Conservation (phyloP, 768 basidiomycete genomes). For the Tephrocybe sp. region DNA sequence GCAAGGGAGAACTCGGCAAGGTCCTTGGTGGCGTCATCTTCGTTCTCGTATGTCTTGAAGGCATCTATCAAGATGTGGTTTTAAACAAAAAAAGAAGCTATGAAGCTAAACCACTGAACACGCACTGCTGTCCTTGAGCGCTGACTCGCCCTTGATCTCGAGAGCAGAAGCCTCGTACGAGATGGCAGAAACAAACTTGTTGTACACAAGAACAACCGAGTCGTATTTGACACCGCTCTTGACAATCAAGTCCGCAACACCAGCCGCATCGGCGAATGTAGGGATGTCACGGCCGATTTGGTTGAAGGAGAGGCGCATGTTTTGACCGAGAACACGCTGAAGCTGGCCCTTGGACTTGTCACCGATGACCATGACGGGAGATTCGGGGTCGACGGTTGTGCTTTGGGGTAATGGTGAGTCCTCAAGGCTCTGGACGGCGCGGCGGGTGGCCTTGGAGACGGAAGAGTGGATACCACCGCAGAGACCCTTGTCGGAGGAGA, state of each 20-base stretch:
- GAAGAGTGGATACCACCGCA: conserved; percentile 99
- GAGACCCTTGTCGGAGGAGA: conserved; percentile 98
- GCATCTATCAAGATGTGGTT: conserved; percentile 46
- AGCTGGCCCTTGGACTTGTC: conserved; percentile 98
- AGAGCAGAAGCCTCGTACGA: conserved; percentile 80
- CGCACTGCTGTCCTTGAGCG: conserved; percentile 78
- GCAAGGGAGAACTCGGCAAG: conserved; percentile 94
- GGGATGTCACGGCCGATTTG: conserved; percentile 98
- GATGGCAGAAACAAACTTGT: conserved; percentile 85
- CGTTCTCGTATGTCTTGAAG: conserved; percentile 96
- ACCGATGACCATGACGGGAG: conserved; percentile 83
- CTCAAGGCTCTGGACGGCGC: conserved; percentile 53
- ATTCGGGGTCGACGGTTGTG: conserved; percentile 51
- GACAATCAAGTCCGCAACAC: conserved; percentile 89
- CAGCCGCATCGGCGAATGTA: conserved; percentile 93
- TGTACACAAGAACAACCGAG: conserved; percentile 76
- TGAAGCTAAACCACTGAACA: conserved; percentile 16
- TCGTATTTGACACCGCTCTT: conserved; percentile 86
- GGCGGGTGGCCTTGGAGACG: conserved; percentile 86
- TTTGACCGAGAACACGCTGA: conserved; percentile 55
- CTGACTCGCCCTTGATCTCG: conserved; percentile 79
- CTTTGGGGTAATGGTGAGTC: conserved; percentile 45
- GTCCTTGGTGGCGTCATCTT: conserved; percentile 93
- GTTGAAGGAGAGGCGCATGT: conserved; percentile 88
- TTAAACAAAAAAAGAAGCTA: background rate